phyloP scores from a whole-genome alignment of 2,329 filamentous ascomycete genomes.

The Venturia asperata region DNA sequence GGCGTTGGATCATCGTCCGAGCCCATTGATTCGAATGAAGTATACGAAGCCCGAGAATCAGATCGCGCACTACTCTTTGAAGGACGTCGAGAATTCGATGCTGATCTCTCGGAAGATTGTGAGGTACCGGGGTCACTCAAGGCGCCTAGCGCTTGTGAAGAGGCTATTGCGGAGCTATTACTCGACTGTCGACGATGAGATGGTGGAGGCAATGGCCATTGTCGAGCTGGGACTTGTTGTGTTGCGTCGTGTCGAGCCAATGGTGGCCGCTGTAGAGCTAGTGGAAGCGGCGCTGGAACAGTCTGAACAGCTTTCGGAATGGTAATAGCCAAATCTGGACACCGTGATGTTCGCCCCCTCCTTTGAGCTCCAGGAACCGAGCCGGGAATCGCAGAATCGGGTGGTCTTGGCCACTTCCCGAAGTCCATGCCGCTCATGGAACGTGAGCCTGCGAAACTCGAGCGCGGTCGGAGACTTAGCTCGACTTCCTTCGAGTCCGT shows the following conservation, averaged over 20 bases:
- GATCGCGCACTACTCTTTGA: constrained; percentile 9
- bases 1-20: constrained; percentile 17
- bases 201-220: background rate
- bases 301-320: constrained; percentile 5
- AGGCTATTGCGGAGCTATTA: constrained; percentile 6
- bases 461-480: background rate
- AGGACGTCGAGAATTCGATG: constrained; percentile 6
- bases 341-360: background rate
- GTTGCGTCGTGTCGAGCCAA: background rate
- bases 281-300: background rate
- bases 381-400: background rate
- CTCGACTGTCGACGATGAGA: background rate
- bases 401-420: background rate
- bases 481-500: constrained; percentile 12
- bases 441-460: background rate
- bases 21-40: constrained; percentile 13
- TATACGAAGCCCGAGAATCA: constrained; percentile 15
- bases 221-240: background rate
- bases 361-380: background rate
- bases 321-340: background rate
- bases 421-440: background rate
- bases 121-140: background rate
- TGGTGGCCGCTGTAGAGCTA: background rate
- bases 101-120: constrained; percentile 2
- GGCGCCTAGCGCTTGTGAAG: constrained; percentile 8